Base-by-base conservation (phyloP, 108 stramenopile species). In the Cylindrotheca fusiformis region DNA sequence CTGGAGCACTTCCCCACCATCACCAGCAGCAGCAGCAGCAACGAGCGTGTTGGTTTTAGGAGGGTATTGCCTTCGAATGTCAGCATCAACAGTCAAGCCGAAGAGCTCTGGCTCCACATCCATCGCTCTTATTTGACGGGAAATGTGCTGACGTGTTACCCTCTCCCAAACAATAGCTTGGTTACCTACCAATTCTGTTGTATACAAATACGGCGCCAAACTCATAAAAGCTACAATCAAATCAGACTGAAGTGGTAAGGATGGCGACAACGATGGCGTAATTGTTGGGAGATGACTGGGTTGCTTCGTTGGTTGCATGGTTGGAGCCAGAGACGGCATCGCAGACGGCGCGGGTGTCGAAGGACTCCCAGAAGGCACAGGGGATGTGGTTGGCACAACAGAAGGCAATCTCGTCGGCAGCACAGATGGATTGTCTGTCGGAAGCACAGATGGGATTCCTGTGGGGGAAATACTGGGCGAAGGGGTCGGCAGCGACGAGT, bases 191-290 rank as follows among this genome's bases (percentile, higher is more conserved):
- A 62, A 33, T 21, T 41, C 54, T 2, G 32, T n/a, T 3, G n/a
- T 30, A 29, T 12, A 19, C 12, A 5, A 28, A 23, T 22, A 63
- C 1, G 62, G 62, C n/a, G 20, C 21, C 1, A 67, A 28, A 1
- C 20, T 48, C 66, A 67, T 67, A 12, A 31, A 23, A 12, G 31
- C 45, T 19, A 25, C 29, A 31, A 58, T 30, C 8, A 26, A 47
- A n/a, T 30, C 46, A 6, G 24, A 30, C 32, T 67, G 66, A 22
- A n/a, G 6, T 3, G 68, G 20, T 47, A 68, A 36, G 36, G 68
- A 45, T 10, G 68, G 68, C 27, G 68, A 51, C 17, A 22, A 4
- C 25, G 65, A 67, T 14, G 67, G 55, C 14, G 30, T 4, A 28
- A 4, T 31, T 5, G 55, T 29, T 8, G 55, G 55, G 26, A 31